phyloP scores from a whole-genome alignment of 2,329 filamentous ascomycete species.

The Simplicillium aogashimaense region DNA sequence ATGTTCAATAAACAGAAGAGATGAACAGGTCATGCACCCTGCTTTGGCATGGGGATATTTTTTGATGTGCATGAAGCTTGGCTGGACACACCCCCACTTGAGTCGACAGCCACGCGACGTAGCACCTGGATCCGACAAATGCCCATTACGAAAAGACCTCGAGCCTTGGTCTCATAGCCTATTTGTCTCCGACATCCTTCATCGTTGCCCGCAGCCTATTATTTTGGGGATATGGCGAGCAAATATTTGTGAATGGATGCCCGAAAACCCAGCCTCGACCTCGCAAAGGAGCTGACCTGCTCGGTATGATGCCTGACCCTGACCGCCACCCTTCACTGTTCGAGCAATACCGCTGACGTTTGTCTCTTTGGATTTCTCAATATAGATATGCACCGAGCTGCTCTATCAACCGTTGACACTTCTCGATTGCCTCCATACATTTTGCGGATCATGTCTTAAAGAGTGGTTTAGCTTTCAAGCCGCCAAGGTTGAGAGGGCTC shows the following conservation, averaged over 20 bases:
- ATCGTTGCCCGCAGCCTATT: no score
- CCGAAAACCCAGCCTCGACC: constrained; percentile 48
- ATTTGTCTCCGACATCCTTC: no score
- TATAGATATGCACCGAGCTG: constrained; percentile 90
- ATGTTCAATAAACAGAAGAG: no score
- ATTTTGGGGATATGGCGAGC: no score
- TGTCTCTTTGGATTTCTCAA: not conserved
- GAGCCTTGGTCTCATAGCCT: no score
- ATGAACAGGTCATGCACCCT: no score
- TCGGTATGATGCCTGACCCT: constrained; percentile 54
- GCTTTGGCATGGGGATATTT: no score
- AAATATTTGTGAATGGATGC: constrained; percentile 30
- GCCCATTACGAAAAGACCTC: no score
- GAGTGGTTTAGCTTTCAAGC: constrained; percentile 90
- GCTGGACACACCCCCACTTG: not conserved
- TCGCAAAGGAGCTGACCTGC: constrained; percentile 91
- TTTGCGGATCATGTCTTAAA: constrained; percentile 89
- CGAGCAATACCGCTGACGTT: not conserved
- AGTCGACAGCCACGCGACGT: no score
- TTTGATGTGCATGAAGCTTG: no score
- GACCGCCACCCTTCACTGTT: constrained; percentile 4
- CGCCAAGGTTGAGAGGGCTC: constrained; percentile 40
- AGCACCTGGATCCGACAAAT: no score
- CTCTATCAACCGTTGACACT: constrained; percentile 85
- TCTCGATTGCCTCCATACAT: constrained; percentile 90